A percentile compares a stretch with the other conserved stretches of the same genome.
Evolutionary conservation across 371 early-diverging fungal genomes (phyloP).

Genomic region (Zychaea mexicana): DNA sequence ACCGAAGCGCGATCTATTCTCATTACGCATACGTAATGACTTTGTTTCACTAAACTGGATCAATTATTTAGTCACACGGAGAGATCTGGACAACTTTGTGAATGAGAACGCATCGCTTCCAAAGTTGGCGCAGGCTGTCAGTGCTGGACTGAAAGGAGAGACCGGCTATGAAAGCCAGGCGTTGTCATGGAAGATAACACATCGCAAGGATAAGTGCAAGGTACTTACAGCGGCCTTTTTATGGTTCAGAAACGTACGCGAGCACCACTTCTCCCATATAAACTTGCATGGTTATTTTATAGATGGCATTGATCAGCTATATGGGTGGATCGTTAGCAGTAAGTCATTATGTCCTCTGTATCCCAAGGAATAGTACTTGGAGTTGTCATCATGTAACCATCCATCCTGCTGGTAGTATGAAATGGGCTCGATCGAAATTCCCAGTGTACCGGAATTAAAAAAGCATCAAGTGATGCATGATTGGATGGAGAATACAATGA

Average conservation of each 20-base stretch:
- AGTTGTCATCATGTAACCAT: no score
- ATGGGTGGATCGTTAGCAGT: slow-evolving; percentile 11
- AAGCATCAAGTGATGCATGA: not conserved
- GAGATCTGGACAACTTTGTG: slow-evolving; percentile 11
- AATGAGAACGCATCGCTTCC: not conserved
- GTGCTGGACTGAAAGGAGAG: slow-evolving; percentile 11
- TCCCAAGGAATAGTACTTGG: not conserved
- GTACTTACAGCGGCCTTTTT: not conserved
- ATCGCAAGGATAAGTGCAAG: slow-evolving; percentile 3
- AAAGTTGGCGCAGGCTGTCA: slow-evolving; percentile 1
- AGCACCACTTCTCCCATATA: not conserved
- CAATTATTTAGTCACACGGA: not conserved
- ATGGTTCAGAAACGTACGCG: no score
- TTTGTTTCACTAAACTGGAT: not conserved
- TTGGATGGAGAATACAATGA: slow-evolving; percentile 16
- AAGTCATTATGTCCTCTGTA: not conserved
- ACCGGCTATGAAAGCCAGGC: slow-evolving; percentile 13
- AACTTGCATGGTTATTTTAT: not conserved
- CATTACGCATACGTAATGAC: not conserved
- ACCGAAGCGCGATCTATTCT: not conserved
- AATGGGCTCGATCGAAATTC: slow-evolving; percentile 4
- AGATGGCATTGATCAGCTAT: slow-evolving; percentile 12
- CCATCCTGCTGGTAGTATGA: slow-evolving; percentile 11
- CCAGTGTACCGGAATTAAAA: not conserved
- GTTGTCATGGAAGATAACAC: slow-evolving; percentile 8